A percentile compares a stretch with the other conserved stretches of the same genome.
These are phyloP conservation scores for Exophiala xenobiotica DNA, from an alignment of 2,329 filamentous ascomycete species.

Conservation along the genomic window DNA sequence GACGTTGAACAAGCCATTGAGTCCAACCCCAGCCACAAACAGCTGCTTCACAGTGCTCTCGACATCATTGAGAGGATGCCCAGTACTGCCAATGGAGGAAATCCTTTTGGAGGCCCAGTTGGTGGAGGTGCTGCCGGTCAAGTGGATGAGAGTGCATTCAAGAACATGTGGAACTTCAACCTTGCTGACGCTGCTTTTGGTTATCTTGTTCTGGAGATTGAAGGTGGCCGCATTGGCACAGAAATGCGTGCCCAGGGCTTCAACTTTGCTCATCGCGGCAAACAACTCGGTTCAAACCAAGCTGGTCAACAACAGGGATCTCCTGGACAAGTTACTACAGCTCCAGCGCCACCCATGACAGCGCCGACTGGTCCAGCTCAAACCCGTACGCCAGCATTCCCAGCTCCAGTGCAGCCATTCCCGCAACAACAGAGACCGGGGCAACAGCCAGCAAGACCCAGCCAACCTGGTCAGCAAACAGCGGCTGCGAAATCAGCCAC, in stretches of 20 bases:
- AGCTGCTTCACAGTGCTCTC: slow-evolving; percentile 83
- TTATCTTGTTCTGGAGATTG: slow-evolving; percentile 90
- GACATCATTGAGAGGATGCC: slow-evolving; percentile 99
- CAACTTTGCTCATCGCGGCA: slow-evolving; percentile 92
- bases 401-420: slow-evolving; percentile 40
- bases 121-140: slow-evolving; percentile 71
- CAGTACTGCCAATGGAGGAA: slow-evolving; percentile 86
- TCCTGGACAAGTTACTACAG: slow-evolving; percentile 2
- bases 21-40: slow-evolving; percentile 91
- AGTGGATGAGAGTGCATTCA: slow-evolving; percentile 98
- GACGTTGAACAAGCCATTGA: slow-evolving; percentile 94
- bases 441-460: slow-evolving; percentile 36
- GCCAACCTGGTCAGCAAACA: slow-evolving; percentile 25
- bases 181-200: slow-evolving; percentile 95
- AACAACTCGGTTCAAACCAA: slow-evolving; percentile 18
- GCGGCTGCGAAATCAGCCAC: slow-evolving; percentile 23
- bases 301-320: slow-evolving; percentile 21
- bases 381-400: slow-evolving; percentile 41
- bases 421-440: slow-evolving; percentile 35
- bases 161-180: slow-evolving; percentile 99
- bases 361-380: slow-evolving; percentile 40
- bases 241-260: slow-evolving; percentile 99
- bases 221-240: slow-evolving; percentile 91
- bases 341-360: slow-evolving; percentile 27
- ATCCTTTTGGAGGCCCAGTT: slow-evolving; percentile 88